A percentile compares a stretch with the other conserved stretches of the same genome.
Evolutionary conservation across 805 yeast genomes (phyloP).

Genomic region (Nakazawaea ishiwadae): DNA sequence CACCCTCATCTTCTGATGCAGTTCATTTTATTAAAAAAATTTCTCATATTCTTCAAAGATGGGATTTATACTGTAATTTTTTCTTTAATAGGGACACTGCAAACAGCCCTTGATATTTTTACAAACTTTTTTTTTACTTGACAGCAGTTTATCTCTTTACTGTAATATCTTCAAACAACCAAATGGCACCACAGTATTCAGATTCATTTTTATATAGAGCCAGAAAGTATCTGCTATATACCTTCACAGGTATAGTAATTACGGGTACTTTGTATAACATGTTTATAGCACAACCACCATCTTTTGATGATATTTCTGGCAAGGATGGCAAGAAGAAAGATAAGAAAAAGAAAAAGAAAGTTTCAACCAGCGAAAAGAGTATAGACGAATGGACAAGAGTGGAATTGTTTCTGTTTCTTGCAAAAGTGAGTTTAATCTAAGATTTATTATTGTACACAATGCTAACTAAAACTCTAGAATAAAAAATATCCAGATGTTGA

Average conservation of each 20-base stretch:
- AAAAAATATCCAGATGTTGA: conserved; percentile 11
- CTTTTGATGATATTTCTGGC: conserved; percentile 4
- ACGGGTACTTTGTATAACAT: conserved; percentile 12
- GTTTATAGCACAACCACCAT: conserved; percentile 7
- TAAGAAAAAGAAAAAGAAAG: conserved; percentile 1
- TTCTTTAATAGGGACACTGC: no score
- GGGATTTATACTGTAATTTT: no score
- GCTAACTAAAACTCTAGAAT: neutral
- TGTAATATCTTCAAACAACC: no score
- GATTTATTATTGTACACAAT: no score
- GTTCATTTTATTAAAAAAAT: no score
- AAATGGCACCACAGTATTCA: neutral
- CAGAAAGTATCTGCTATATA: conserved; percentile 8
- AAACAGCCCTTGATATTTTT: no score
- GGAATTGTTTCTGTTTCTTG: conserved; percentile 11
- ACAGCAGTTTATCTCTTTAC: no score
- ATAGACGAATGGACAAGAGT: conserved; percentile 7
- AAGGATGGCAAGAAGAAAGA: conserved; percentile 1
- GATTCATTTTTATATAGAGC: neutral
- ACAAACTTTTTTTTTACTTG: no score
- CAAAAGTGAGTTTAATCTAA: conserved; percentile 10
- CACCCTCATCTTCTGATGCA: no score
- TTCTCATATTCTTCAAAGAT: no score
- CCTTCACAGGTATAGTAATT: conserved; percentile 13
- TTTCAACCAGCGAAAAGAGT: neutral